Evolutionary conservation across 495 filamentous ascomycete species (phyloP).

Genomic region (Penicillium pulvis): DNA sequence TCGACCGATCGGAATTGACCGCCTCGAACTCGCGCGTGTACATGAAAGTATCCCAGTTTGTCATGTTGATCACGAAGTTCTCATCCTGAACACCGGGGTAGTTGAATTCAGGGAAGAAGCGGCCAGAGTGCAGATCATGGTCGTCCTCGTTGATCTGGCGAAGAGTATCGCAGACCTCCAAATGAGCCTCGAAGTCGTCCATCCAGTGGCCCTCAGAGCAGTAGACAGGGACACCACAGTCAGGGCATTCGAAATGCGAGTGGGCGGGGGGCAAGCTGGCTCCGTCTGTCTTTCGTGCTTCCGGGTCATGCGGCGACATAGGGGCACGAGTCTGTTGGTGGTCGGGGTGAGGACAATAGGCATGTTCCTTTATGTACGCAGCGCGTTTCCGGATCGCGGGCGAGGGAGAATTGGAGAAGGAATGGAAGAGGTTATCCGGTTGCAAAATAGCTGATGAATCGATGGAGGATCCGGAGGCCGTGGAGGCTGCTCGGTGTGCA

Average conservation of each 20-base stretch:
- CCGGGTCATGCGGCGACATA: conserved; percentile 60
- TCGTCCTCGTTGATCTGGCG: conserved; percentile 96
- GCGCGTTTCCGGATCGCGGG: conserved; percentile 82
- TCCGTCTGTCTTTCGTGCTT: conserved; percentile 52
- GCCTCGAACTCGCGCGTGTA: conserved; percentile 88
- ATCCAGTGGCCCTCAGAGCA: conserved; percentile 94
- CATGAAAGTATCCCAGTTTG: conserved; percentile 95
- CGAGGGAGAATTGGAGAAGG: conserved; percentile 83
- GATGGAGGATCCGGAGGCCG: conserved; percentile 23
- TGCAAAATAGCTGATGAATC: conserved; percentile 58
- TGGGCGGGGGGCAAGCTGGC: conserved; percentile 66
- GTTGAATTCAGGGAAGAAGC: conserved; percentile 91
- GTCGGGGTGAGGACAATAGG: conserved; percentile 84
- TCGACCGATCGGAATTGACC: conserved; percentile 80
- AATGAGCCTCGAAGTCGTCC: conserved; percentile 88
- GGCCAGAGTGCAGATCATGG: conserved; percentile 87
- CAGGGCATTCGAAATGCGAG: conserved; percentile 91
- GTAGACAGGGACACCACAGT: conserved; percentile 92
- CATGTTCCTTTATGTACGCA: conserved; percentile 85
- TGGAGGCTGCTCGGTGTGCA: conserved; percentile 32
- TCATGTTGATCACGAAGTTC: conserved; percentile 92
- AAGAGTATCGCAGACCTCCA: conserved; percentile 89
- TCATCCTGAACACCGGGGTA: conserved; percentile 89
- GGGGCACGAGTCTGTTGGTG: conserved; percentile 70
- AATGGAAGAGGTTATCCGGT: conserved; percentile 88